Base-by-base conservation (phyloP, 495 filamentous ascomycete genomes). In the Talaromyces ruber region DNA sequence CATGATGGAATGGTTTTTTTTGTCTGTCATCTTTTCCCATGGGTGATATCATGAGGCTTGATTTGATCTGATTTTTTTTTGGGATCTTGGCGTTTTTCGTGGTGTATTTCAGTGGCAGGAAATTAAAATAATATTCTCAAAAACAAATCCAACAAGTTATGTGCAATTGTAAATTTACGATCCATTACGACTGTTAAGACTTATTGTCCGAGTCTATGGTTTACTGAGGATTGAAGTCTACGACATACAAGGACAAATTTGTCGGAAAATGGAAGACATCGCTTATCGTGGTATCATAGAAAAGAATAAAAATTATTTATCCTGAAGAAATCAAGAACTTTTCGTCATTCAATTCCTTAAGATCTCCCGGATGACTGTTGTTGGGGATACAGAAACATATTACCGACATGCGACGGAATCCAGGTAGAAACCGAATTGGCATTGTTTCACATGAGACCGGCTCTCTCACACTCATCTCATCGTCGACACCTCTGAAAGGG, bases 281-380 rank as follows among this genome's bases (percentile, higher is more conserved):
- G 54, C 54, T 57, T 34, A 57, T 57, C 54, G 54, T 57, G 54
- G 54, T 57, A 57, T 57, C 54, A 57, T 57, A 57, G 28, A 34
- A 57, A 34, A 34, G 26, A 34, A 18, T n/a, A n/a, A 57, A 57
- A 32, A 55, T 30, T 55, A 30, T 22, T 54, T 29, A 29, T 50
- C n/a, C 4, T 16, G 29, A 51, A n/a, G 29, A 57, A 57, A 34
- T n/a, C 54, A 34, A 32, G 30, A 57, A 57, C 18, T 25, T 57
- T 57, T 34, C n/a, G 22, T 55, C 24, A n/a, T 57, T 34, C 29
- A 32, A 47, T 47, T 47, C 21, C 43, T n/a, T 47, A 6, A 22
- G 7, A 21, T 21, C 43, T 47, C 18, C 43, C 43, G 18, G 43
- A 47, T 47, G 43, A 47, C 18, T 47, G 43, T 47, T 45, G 32